Percentiles rank a stretch among this genome's conserved stretches.
Conservation (phyloP, 345 rosid genomes). For the Linum trigynum region DNA sequence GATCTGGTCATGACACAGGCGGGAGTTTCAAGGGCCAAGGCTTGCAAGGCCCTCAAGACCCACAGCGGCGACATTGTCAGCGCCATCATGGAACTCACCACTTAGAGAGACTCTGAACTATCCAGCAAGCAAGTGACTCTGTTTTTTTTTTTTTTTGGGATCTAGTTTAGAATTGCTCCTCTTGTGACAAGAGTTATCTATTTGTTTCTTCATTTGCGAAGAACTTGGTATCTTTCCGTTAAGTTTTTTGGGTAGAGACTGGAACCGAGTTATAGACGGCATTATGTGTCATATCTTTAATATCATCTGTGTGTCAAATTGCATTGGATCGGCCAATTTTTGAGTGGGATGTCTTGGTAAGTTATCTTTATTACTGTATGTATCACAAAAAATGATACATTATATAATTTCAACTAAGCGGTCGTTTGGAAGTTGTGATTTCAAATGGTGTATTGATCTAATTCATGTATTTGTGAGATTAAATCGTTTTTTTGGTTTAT, state of each 20-base stretch:
- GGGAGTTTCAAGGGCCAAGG: slow-evolving; percentile 57
- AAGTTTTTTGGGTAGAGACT: not conserved
- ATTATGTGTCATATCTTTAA: not conserved
- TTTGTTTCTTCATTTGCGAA: not conserved
- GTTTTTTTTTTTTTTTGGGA: not conserved
- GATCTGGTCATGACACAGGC: slow-evolving; percentile 87
- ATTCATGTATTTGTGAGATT: no score
- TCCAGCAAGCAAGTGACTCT: not conserved
- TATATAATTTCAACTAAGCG: no score
- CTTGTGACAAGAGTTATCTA: not conserved
- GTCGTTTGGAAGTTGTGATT: no score
- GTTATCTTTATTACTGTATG: no score
- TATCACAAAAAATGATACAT: no score
- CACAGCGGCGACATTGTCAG: slow-evolving; percentile 78
- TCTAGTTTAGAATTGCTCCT: not conserved
- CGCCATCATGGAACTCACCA: slow-evolving; percentile 88
- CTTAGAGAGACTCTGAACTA: slow-evolving; percentile 21
- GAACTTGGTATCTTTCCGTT: not conserved
- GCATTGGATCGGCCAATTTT: no score
- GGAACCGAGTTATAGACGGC: not conserved
- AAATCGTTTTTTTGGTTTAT: no score
- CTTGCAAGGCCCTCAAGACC: slow-evolving; percentile 71
- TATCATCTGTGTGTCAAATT: no score
- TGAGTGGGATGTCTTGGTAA: no score
- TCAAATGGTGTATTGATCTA: no score